phyloP scores from a whole-genome alignment of 1,284 basidiomycete species.

The Cystobasidiaceae sp. region DNA sequence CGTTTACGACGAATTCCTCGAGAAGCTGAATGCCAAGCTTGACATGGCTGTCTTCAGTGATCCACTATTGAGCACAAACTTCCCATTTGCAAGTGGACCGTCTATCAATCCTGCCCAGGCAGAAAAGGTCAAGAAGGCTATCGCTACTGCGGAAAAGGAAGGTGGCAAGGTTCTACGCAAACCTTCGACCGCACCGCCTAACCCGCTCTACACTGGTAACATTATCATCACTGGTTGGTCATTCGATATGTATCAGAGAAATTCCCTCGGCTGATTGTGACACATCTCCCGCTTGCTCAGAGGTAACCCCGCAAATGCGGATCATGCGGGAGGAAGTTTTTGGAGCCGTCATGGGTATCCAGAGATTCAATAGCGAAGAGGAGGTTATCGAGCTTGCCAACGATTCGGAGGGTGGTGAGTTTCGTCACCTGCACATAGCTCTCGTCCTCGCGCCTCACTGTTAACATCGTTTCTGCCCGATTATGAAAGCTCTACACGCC shows the following conservation, averaged over 20 bases:
- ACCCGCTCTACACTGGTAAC: too few species aligned
- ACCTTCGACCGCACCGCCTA: too few species aligned
- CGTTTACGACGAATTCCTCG: conserved; percentile 27
- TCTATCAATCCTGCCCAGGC: background rate
- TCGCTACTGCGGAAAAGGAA: background rate
- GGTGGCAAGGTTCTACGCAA: background rate
- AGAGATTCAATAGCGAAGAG: conserved; percentile 30
- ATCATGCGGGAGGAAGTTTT: conserved; percentile 37
- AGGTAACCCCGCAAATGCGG: too few species aligned
- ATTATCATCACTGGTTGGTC: too few species aligned
- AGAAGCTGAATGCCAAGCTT: background rate
- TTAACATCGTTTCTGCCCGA: too few species aligned
- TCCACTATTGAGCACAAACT: background rate
- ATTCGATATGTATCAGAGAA: too few species aligned
- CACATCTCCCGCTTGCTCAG: too few species aligned
- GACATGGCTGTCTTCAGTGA: background rate
- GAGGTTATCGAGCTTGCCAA: conserved; percentile 33
- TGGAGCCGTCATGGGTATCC: conserved; percentile 35
- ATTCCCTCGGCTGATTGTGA: too few species aligned
- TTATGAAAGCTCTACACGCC: too few species aligned
- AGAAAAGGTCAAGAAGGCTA: background rate
- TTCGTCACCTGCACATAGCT: too few species aligned
- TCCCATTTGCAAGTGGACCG: background rate
- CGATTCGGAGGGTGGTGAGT: too few species aligned
- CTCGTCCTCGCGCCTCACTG: too few species aligned